These are phyloP conservation scores for Oldenlandia corymbosa DNA, from an alignment of 257 asterid genomes.

Conservation along the genomic window DNA sequence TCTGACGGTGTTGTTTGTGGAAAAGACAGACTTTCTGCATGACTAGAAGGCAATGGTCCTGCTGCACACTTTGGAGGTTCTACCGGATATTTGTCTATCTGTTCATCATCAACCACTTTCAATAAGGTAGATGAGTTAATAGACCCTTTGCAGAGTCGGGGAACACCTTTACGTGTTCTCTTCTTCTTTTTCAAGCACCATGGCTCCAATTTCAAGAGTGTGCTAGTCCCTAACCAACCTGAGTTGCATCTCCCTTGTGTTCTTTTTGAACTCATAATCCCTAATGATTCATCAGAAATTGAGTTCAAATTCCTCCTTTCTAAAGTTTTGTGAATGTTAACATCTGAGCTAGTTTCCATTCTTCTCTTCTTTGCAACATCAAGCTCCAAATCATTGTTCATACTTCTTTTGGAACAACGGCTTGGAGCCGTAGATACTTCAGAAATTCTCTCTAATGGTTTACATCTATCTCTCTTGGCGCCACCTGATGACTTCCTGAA, in stretches of 20 bases:
- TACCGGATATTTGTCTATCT: slow-evolving; percentile 20
- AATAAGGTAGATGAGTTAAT: slow-evolving; percentile 24
- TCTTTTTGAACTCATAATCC: slow-evolving; percentile 19
- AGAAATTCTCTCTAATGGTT: slow-evolving; percentile 12
- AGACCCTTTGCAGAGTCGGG: slow-evolving; percentile 23
- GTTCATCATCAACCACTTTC: slow-evolving; percentile 19
- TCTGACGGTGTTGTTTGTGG: too few relatives aligned
- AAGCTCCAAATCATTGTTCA: slow-evolving; percentile 22
- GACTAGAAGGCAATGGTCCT: too few relatives aligned
- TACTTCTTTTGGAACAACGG: slow-evolving; percentile 16
- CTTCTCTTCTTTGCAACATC: slow-evolving; percentile 23
- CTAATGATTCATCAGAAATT: slow-evolving; percentile 20
- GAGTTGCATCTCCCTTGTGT: slow-evolving; percentile 17
- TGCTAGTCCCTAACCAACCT: slow-evolving; percentile 18
- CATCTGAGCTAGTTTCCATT: slow-evolving; percentile 17
- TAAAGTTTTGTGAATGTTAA: slow-evolving; percentile 18
- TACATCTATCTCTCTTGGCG: slow-evolving; percentile 10
- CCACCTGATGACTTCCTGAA: slow-evolving; percentile 8
- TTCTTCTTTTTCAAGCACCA: slow-evolving; percentile 51
- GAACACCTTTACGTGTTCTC: slow-evolving; percentile 33
- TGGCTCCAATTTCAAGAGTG: slow-evolving; percentile 23
- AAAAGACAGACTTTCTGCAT: too few relatives aligned
- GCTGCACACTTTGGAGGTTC: too few relatives aligned
- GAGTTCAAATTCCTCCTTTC: slow-evolving; percentile 23
- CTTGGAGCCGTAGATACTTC: slow-evolving; percentile 5